Evolutionary conservation across 441 rosid genomes (phyloP).

Genomic region (Eruca vesicaria): DNA sequence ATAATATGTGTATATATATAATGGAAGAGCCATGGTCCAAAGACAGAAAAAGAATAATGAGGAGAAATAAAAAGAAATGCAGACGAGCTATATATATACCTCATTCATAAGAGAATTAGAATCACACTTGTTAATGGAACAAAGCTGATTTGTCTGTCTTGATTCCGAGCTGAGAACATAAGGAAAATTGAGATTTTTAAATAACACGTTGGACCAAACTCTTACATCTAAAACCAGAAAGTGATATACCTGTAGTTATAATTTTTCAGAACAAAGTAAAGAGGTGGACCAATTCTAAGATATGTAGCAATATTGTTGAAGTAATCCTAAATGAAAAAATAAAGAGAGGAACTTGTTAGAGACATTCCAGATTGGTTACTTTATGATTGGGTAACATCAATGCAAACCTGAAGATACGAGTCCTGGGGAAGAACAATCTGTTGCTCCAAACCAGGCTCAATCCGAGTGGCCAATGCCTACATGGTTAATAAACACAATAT

Average conservation of each 20-base stretch:
- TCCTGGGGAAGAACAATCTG: slow-evolving; percentile 96
- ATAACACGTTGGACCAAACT: not conserved
- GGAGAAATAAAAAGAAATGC: not conserved
- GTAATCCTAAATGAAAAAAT: slow-evolving; percentile 71
- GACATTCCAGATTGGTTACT: slow-evolving; percentile 6
- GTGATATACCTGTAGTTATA: slow-evolving; percentile 80
- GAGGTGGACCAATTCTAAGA: slow-evolving; percentile 94
- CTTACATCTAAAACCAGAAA: slow-evolving; percentile 6
- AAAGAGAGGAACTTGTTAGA: slow-evolving; percentile 25
- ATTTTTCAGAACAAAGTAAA: slow-evolving; percentile 91
- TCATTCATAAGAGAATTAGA: slow-evolving; percentile 87
- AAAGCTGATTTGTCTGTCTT: slow-evolving; percentile 79
- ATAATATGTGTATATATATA: too few species aligned
- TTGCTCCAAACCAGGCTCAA: slow-evolving; percentile 97
- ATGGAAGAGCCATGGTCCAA: too few species aligned
- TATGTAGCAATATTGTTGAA: slow-evolving; percentile 76
- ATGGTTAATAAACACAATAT: slow-evolving; percentile 16
- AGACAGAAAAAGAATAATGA: not conserved
- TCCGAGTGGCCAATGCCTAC: slow-evolving; percentile 83
- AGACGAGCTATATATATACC: slow-evolving; percentile 44
- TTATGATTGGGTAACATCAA: slow-evolving; percentile 11
- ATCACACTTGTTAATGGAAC: slow-evolving; percentile 96
- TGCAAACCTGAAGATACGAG: slow-evolving; percentile 92
- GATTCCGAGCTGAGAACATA: slow-evolving; percentile 83
- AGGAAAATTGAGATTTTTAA: slow-evolving; percentile 19